phyloP scores from a whole-genome alignment of 2,329 filamentous ascomycete genomes.

The Hawksworthiomyces lignivorus region DNA sequence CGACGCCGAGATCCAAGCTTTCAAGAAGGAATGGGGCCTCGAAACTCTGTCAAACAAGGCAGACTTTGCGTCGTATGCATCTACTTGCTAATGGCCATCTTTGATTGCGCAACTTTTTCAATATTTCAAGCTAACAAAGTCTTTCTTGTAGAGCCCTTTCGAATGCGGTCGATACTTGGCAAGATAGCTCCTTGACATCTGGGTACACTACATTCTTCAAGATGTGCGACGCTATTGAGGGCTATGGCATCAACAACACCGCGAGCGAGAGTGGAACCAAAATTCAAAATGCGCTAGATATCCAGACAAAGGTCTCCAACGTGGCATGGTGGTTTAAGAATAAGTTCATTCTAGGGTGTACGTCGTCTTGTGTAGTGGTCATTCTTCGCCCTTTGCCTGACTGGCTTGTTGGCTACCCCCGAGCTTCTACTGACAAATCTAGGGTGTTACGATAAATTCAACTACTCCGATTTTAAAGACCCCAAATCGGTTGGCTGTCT shows the following conservation, averaged over 20 bases:
- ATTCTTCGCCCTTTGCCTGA: no score
- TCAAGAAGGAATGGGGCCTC: conserved; percentile 4
- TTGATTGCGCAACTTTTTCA: no score
- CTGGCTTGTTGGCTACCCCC: no score
- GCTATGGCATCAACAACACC: conserved; percentile 16
- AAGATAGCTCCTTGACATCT: conserved; percentile 26
- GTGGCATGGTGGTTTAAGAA: conserved; percentile 47
- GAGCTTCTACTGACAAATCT: neutral
- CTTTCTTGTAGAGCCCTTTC: conserved; percentile 22
- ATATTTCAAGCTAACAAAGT: no score
- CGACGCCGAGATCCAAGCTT: neutral
- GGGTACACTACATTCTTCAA: conserved; percentile 28
- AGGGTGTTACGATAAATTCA: conserved; percentile 33
- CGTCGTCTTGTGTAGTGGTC: conserved; percentile 20
- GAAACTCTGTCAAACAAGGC: neutral
- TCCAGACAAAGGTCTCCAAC: conserved; percentile 44
- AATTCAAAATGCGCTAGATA: conserved; percentile 33
- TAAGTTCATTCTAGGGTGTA: conserved; percentile 38
- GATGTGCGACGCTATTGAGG: conserved; percentile 31
- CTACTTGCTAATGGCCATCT: no score
- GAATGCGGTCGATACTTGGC: conserved; percentile 24
- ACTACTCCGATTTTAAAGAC: conserved; percentile 36
- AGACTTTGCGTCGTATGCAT: conserved; percentile 7
- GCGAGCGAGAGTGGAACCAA: no score
- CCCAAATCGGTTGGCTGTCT: conserved; percentile 40